Evolutionary conservation across 2,329 filamentous ascomycete species (phyloP).

Genomic region (Botryotinia narcissicola): DNA sequence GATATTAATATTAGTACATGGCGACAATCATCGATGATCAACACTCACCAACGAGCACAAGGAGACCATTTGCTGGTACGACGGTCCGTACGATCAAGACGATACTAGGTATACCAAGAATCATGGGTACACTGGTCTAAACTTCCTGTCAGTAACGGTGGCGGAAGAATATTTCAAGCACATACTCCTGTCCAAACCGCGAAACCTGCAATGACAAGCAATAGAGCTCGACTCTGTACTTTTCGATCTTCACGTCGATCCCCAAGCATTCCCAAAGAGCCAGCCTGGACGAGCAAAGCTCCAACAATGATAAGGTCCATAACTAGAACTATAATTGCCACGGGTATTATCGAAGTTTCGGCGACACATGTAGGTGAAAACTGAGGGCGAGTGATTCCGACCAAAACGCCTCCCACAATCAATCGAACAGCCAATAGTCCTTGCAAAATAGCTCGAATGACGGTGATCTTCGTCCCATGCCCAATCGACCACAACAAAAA

Average conservation of each 20-base stretch:
- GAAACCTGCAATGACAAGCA: conserved; percentile 33
- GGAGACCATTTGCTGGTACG: conserved; percentile 36
- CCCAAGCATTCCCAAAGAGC: conserved; percentile 31
- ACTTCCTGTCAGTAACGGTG: conserved; percentile 24
- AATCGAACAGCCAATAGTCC: conserved; percentile 33
- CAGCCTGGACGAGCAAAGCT: conserved; percentile 30
- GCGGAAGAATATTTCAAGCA: neutral
- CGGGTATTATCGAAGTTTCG: conserved; percentile 33
- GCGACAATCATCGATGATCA: neutral
- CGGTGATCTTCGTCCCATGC: conserved; percentile 33
- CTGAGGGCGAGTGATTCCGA: conserved; percentile 37
- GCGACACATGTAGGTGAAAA: conserved; percentile 38
- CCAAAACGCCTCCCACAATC: conserved; percentile 35
- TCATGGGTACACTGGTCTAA: conserved; percentile 37
- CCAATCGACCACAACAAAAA: conserved; percentile 39
- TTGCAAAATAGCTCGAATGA: conserved; percentile 33
- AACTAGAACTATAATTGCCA: conserved; percentile 35
- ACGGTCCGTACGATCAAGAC: conserved; percentile 35
- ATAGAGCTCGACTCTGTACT: conserved; percentile 33
- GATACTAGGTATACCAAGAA: conserved; percentile 35
- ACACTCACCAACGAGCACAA: conserved; percentile 37
- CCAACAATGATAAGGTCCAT: conserved; percentile 37
- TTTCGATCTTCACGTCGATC: conserved; percentile 25
- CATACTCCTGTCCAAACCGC: conserved; percentile 37
- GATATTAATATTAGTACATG: neutral